Evolutionary conservation across 1,139 yeast species (phyloP).

Genomic region (Blastobotrys apis): DNA sequence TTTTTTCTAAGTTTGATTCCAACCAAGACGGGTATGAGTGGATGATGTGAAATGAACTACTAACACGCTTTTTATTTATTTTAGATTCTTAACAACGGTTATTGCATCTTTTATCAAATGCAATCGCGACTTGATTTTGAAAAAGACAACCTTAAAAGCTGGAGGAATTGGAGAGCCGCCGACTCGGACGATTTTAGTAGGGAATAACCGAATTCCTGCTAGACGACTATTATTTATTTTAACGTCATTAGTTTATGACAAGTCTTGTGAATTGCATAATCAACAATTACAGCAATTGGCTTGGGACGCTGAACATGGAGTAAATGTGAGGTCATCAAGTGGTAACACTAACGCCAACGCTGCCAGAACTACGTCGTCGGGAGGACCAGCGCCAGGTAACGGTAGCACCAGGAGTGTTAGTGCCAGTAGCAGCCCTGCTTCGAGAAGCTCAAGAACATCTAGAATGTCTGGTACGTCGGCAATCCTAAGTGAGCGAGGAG

Average conservation of each 20-base stretch:
- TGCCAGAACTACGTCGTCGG: neutral
- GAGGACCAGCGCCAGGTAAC: neutral
- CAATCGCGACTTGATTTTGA: conserved; percentile 15
- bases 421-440: conserved; percentile 16
- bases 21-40: conserved; percentile 11
- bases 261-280: conserved; percentile 13
- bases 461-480: neutral
- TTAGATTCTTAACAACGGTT: conserved; percentile 20
- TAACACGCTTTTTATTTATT: no score
- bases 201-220: conserved; percentile 24
- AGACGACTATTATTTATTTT: conserved; percentile 27
- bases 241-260: conserved; percentile 23
- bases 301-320: neutral
- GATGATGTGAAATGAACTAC: no score
- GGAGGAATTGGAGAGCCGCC: conserved; percentile 17
- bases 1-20: conserved; percentile 5
- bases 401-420: no score
- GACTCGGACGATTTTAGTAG: conserved; percentile 27
- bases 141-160: conserved; percentile 2
- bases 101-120: conserved; percentile 23
- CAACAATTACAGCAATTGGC: conserved; percentile 2
- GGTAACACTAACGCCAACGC: neutral
- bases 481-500: conserved; percentile 16
- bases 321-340: neutral
- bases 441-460: conserved; percentile 5